Evolutionary conservation across 1,284 basidiomycete genomes (phyloP).

Genomic region (Stygiomarasmius scandens): DNA sequence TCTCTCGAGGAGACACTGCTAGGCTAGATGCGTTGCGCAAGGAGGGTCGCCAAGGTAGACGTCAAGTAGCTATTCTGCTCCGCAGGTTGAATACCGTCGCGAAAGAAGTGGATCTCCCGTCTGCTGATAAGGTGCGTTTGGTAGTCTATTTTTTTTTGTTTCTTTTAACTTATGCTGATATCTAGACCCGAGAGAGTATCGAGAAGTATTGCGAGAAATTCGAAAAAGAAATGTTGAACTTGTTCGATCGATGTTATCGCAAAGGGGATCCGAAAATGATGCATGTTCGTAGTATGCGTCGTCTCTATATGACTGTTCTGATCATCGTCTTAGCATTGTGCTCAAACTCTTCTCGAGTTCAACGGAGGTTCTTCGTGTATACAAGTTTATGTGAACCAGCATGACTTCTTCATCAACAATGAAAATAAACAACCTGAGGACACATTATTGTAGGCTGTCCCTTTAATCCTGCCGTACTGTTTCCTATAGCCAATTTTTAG

Average conservation of each 20-base stretch:
- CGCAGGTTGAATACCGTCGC: slow-evolving; percentile 87
- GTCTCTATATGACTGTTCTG: background rate
- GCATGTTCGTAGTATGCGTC: slow-evolving; percentile 67
- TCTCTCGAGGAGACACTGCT: slow-evolving; percentile 83
- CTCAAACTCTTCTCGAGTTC: slow-evolving; percentile 95
- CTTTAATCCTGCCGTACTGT: slow-evolving; percentile 1
- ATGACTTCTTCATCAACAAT: slow-evolving; percentile 98
- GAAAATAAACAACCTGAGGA: slow-evolving; percentile 62
- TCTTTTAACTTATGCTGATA: background rate
- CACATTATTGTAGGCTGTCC: slow-evolving; percentile 58
- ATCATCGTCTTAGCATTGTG: slow-evolving; percentile 78
- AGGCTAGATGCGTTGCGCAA: slow-evolving; percentile 83
- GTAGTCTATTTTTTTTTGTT: background rate
- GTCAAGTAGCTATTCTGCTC: slow-evolving; percentile 89
- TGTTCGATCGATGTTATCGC: slow-evolving; percentile 95
- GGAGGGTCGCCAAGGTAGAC: slow-evolving; percentile 84
- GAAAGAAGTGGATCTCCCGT: slow-evolving; percentile 88
- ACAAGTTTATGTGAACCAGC: slow-evolving; percentile 99
- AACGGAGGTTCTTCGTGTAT: slow-evolving; percentile 97
- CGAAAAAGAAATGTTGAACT: slow-evolving; percentile 96
- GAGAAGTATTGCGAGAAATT: slow-evolving; percentile 98
- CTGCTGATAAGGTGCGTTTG: slow-evolving; percentile 69
- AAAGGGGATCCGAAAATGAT: slow-evolving; percentile 99
- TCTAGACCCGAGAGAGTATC: slow-evolving; percentile 82
- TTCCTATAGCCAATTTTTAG: slow-evolving; percentile 40